Evolutionary conservation across 1,284 basidiomycete species (phyloP).

Genomic region (Tylopilus orsonianus): DNA sequence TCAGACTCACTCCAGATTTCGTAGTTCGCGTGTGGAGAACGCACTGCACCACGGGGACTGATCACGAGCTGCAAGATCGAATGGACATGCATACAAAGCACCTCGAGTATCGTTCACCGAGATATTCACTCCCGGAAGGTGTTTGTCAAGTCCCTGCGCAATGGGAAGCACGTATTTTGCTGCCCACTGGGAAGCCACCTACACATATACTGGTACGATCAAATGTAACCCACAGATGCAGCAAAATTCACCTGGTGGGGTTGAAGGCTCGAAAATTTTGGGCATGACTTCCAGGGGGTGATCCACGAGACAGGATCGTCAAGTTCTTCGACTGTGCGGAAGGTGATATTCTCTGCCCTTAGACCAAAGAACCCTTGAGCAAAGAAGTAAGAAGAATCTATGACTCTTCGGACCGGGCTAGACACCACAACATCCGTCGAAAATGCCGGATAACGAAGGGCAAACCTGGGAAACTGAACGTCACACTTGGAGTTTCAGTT

Average conservation of each 20-base stretch:
- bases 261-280: constrained; percentile 1
- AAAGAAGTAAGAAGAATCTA: constrained; percentile 49
- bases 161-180: constrained; percentile 41
- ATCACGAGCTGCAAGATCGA: constrained; percentile 41
- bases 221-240: background rate
- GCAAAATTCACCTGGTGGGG: constrained; percentile 9
- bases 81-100: constrained; percentile 48
- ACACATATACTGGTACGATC: background rate
- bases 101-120: constrained; percentile 39
- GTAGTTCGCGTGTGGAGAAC: constrained; percentile 39
- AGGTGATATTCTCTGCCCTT: constrained; percentile 20
- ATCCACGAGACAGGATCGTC: constrained; percentile 43
- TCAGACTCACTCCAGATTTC: constrained; percentile 39
- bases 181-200: constrained; percentile 40
- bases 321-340: constrained; percentile 42
- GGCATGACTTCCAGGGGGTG: constrained; percentile 44
- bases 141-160: constrained; percentile 37
- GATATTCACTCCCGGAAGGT: constrained; percentile 36
- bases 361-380: constrained; percentile 44
- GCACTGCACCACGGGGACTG: constrained; percentile 44
- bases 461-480: constrained; percentile 11
- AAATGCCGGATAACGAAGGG: constrained; percentile 23
- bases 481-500: background rate
- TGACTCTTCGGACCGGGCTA: constrained; percentile 44
- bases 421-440: constrained; percentile 39